Percentiles rank a stretch among this genome's conserved stretches.
Conservation (phyloP, 202 grass and related monocot genomes). For the Carex arenaria region DNA sequence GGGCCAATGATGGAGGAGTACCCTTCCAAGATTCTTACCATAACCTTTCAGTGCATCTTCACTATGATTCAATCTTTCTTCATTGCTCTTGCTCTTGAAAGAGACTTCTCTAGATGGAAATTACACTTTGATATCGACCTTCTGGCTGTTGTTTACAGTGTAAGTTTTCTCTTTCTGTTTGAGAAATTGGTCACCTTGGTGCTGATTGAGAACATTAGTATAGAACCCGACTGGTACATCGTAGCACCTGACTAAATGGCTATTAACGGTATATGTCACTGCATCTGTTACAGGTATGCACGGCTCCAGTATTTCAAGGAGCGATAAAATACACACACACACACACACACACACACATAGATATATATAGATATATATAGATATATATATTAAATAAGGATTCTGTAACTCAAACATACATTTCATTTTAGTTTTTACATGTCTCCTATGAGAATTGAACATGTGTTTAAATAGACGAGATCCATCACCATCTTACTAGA, state of each 20-base stretch:
- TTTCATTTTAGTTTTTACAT: not conserved
- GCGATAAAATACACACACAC: too few relatives aligned
- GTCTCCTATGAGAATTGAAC: not conserved
- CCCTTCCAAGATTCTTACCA: constrained; percentile 64
- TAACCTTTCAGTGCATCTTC: constrained; percentile 68
- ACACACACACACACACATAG: too few relatives aligned
- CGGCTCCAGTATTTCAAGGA: too few relatives aligned
- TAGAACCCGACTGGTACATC: too few relatives aligned
- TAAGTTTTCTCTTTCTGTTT: constrained; percentile 19
- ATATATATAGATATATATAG: too few relatives aligned
- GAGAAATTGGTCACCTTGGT: not conserved
- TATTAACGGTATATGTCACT: not conserved
- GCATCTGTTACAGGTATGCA: not conserved
- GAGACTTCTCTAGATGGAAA: constrained; percentile 75
- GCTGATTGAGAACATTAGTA: not conserved
- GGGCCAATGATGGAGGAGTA: constrained; percentile 54
- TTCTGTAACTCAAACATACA: not conserved
- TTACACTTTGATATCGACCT: constrained; percentile 44
- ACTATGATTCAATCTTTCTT: constrained; percentile 52
- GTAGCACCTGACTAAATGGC: not conserved
- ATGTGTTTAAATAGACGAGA: not conserved
- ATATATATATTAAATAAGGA: too few relatives aligned
- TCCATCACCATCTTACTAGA: not conserved
- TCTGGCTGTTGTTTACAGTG: constrained; percentile 49
- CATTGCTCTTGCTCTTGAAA: constrained; percentile 52